phyloP scores from a whole-genome alignment of 768 basidiomycete species.

The Phallus indusiatus region DNA sequence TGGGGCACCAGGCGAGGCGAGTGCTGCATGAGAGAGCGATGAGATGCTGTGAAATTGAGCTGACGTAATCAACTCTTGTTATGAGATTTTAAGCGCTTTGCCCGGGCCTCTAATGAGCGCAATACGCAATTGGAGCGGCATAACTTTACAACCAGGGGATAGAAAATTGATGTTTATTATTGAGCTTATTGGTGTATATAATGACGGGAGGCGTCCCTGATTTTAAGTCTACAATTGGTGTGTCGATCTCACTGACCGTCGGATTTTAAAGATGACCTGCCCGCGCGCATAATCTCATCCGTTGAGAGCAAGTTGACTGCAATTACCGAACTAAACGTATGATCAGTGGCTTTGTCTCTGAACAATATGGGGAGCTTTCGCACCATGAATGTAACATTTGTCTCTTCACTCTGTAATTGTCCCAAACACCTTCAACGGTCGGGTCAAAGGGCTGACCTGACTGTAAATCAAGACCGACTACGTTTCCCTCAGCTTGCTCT shows the following conservation, averaged over 20 bases:
- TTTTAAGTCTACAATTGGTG: too few species aligned
- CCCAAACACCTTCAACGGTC: constrained; percentile 93
- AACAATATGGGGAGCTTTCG: constrained; percentile 24
- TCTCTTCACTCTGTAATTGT: constrained; percentile 96
- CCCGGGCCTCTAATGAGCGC: too few species aligned
- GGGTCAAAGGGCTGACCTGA: constrained; percentile 97
- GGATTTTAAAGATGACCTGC: constrained; percentile 78
- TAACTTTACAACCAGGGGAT: too few species aligned
- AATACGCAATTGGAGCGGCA: too few species aligned
- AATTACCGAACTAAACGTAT: constrained; percentile 66
- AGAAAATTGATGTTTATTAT: too few species aligned
- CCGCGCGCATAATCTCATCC: constrained; percentile 90
- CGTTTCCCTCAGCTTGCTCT: constrained; percentile 88
- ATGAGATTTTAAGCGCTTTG: too few species aligned
- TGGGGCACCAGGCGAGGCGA: neutral
- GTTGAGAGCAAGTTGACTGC: constrained; percentile 92
- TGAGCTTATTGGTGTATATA: too few species aligned
- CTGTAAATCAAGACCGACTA: constrained; percentile 84
- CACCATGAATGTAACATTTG: constrained; percentile 98
- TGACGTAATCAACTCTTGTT: neutral
- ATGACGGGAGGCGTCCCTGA: too few species aligned
- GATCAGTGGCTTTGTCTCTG: constrained; percentile 16
- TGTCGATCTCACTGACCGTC: constrained; percentile 24
- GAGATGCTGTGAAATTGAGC: neutral
- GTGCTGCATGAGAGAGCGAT: neutral